phyloP scores from a whole-genome alignment of 495 filamentous ascomycete species.

The Penicillium canariense region DNA sequence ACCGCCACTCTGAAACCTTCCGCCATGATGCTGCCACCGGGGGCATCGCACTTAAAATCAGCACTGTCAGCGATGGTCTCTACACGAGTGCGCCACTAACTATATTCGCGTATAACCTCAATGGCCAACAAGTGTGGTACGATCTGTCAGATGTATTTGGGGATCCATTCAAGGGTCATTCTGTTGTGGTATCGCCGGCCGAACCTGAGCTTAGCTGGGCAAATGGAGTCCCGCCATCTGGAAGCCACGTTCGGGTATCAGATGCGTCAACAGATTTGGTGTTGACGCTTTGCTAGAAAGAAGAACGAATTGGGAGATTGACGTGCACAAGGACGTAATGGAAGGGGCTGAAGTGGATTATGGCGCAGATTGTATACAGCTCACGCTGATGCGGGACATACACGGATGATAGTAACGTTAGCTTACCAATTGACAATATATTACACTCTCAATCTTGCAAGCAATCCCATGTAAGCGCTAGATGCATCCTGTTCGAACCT shows the following conservation, averaged over 20 bases:
- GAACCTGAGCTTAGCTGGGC: conserved; percentile 47
- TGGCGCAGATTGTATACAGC: not conserved
- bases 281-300: conserved; percentile 33
- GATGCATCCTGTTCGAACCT: too few relatives aligned
- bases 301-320: not conserved
- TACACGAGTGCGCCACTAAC: conserved; percentile 49
- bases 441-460: not conserved
- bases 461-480: too few relatives aligned
- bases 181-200: conserved; percentile 37
- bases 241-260: conserved; percentile 47
- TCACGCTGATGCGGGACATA: not conserved
- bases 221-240: conserved; percentile 47
- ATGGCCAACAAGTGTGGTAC: conserved; percentile 49
- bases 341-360: not conserved
- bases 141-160: conserved; percentile 58
- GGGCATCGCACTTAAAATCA: conserved; percentile 57
- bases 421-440: not conserved
- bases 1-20: conserved; percentile 41
- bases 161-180: conserved; percentile 50
- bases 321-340: not conserved
- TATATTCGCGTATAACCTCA: conserved; percentile 54
- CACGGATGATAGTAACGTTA: not conserved
- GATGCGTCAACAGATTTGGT: conserved; percentile 32
- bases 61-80: conserved; percentile 44
- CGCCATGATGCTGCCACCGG: conserved; percentile 45